phyloP scores from a whole-genome alignment of 2,329 filamentous ascomycete species.

The Ilyonectria robusta region DNA sequence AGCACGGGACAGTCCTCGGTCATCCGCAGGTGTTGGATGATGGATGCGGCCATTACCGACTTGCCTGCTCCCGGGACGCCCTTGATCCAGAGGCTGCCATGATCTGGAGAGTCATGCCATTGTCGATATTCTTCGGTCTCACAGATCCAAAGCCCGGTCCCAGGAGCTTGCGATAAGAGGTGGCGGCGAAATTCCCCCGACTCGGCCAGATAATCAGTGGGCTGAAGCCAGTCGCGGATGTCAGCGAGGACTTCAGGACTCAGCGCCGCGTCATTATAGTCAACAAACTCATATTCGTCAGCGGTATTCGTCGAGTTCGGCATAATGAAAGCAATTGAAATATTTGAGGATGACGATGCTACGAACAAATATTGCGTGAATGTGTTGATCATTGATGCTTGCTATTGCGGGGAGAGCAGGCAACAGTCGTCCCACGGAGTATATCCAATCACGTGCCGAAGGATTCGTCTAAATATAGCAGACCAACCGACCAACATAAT shows the following conservation, averaged over 20 bases:
- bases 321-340: conserved; percentile 18
- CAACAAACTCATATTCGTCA: conserved; percentile 40
- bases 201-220: conserved; percentile 47
- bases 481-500: too few relatives aligned
- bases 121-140: conserved; percentile 41
- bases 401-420: too few relatives aligned
- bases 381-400: too few relatives aligned
- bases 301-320: conserved; percentile 32
- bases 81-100: conserved; percentile 46
- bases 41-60: conserved; percentile 41
- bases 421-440: too few relatives aligned
- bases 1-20: conserved; percentile 38
- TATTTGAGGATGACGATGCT: too few relatives aligned
- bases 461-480: too few relatives aligned
- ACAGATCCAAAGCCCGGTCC: conserved; percentile 46
- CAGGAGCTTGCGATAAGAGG: conserved; percentile 42
- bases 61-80: conserved; percentile 48
- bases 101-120: conserved; percentile 42
- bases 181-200: conserved; percentile 47
- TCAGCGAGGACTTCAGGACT: conserved; percentile 31
- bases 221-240: conserved; percentile 47
- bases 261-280: conserved; percentile 33
- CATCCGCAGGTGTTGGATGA: conserved; percentile 39
- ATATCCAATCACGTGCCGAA: too few relatives aligned
- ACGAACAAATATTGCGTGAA: too few relatives aligned